Evolutionary conservation across 2,329 filamentous ascomycete genomes (phyloP), one percentile per base, ranked within the genome.

Genomic region (Alternaria burnsii): DNA sequence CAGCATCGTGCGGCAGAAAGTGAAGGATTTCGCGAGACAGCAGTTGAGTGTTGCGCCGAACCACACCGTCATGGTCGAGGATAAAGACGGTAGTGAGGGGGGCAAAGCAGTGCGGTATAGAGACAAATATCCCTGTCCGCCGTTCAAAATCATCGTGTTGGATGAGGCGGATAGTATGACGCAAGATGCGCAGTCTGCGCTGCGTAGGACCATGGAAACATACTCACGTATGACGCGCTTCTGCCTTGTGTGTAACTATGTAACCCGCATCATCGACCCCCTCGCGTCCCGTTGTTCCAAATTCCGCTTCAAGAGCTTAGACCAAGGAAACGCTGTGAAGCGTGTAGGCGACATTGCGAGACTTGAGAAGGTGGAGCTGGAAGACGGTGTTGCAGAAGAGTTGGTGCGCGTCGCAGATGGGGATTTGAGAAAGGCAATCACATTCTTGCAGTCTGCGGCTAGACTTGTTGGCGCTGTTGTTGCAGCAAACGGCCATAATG

Each of bases 151-250:
- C 76, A 94, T 99, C 76, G 93, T 99, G 62, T 88, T 99, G 61
- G 95, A 99, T 80, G 95, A 99, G 82, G 95, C 95, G 69, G 95
- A 99, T 78, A 95, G 91, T 69, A 98, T 99, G 94, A 99, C 95
- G 40, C 94, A 98, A 79, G 96, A 99, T 81, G 95, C 95, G 12
- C 95, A 99, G 82, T 92, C 89, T 61, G 95, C 96, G 5, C 84
- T 99, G 58, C 87, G 95, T 67, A 87, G 96, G 55, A 99, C 95
- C 2, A 99, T 99, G 95, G 95, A 99, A 82, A 97, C 93, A 46
- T 98, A 98, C 80, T 92, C 88, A 78, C 94, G 93, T 74, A 97
- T 98, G 80, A 99, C 95, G 2, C 87, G 95, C 14, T 99, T 99
- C 80, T 98, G 95, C 76, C 84, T 99, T 42, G 94, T 98, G 59